Percentiles rank a stretch among this genome's conserved stretches.
Conservation (phyloP, 1,139 yeast species). For the Saccharomycopsis phalli region DNA sequence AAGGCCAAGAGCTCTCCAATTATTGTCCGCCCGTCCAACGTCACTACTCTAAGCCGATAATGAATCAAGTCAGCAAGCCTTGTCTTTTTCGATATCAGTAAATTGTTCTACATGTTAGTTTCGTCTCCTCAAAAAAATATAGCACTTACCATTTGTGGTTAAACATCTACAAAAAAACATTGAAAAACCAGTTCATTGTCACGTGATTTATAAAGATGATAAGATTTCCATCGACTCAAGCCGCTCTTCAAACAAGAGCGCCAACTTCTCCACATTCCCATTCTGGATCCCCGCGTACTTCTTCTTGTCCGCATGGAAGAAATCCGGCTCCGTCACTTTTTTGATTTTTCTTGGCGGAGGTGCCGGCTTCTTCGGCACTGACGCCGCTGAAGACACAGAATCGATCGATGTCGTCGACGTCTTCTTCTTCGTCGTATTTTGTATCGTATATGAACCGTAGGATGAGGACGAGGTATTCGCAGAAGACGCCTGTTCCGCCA, state of each 20-base stretch:
- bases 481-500: neutral
- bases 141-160: too few species aligned
- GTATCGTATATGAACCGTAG: too few species aligned
- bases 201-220: conserved; percentile 24
- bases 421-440: neutral
- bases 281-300: conserved; percentile 18
- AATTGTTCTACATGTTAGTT: neutral
- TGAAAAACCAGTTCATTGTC: neutral
- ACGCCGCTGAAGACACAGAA: neutral
- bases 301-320: conserved; percentile 14
- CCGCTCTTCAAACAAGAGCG: conserved; percentile 48
- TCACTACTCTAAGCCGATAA: conserved; percentile 62
- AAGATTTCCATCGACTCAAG: conserved; percentile 43
- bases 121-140: neutral
- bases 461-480: neutral
- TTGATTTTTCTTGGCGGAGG: neutral
- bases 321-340: conserved; percentile 1
- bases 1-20: conserved; percentile 80
- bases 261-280: conserved; percentile 44
- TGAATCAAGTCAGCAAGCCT: conserved; percentile 54
- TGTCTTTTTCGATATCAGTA: conserved; percentile 35
- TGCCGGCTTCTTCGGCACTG: conserved; percentile 2
- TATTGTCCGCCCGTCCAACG: conserved; percentile 67
- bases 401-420: neutral
- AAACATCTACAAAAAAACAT: neutral